Evolutionary conservation across 257 asterid species (phyloP), one percentile per base, ranked within the genome.

Genomic region (Marsdenia floribunda): DNA sequence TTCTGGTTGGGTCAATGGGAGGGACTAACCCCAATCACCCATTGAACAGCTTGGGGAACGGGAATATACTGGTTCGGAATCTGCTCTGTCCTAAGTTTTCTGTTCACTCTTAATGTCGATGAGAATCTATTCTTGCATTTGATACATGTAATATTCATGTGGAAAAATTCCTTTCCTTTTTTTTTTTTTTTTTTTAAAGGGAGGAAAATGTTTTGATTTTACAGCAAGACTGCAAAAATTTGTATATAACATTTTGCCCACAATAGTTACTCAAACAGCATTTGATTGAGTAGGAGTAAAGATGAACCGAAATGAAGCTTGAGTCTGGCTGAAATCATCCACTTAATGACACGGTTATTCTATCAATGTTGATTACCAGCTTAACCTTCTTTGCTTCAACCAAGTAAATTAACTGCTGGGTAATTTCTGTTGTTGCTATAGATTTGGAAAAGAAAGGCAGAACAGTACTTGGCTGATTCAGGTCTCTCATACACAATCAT

Each of bases 1-100:
- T 94, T 73, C 81, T 94, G 86, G 91, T 94, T 71, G 97, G 99
- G 77, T 94, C 99, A 44, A 94, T 94, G 99, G 99, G 99, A 82
- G 99, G 97, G 82, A 89, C 87, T 15, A 84, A 88, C 68, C 89
- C 75, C 8, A 85, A 89, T 77, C 89, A 94, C 76, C 97, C 97
- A 13, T 79, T 94, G 19, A 94, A 94, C 82, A 88, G 86, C 87
- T 47, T 94, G 68, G 99, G 96, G 40, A 89, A 94, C 61, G 99
- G 99, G 71, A 92, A 92, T 46, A 94, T 94, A 83, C 85, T 94
- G 99, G 99, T 94, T 49, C 2, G 90, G 83, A 1, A 2, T 40
- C 54, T 22, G 6, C 22, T 40, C 37, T 53, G 5, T 24, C 19
- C 44, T n/a, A 42, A 21, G 18, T 12, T 24, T 12, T 40, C 52